Base-by-base conservation (phyloP, 2,329 filamentous ascomycete genomes). In the Penicillium polonicum region DNA sequence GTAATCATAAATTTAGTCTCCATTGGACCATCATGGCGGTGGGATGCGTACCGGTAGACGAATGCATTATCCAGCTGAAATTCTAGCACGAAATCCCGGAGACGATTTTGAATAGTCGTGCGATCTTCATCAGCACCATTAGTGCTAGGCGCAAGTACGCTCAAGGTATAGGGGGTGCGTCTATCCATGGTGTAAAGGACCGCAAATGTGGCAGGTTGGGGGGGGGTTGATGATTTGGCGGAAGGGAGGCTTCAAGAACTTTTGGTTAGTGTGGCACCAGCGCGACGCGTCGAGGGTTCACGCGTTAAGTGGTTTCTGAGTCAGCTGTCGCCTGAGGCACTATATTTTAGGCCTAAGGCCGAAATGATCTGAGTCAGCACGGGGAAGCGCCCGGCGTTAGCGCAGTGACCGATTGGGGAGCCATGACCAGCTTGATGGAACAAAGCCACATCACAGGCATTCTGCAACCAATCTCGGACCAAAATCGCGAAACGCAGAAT, bases 61-160 rank as follows among this genome's bases (percentile, higher is more conserved):
- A 96, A 97, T 70, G 88, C 85, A 76, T 96, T 96, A 76, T 97
- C 93, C 42, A 97, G 85, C 71, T 93, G 87, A 73, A 97, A 99
- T 66, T 93, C 90, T 57, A 97, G 85, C 64, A 99, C 88, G 74
- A 99, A 99, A 60, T 91, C 88, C 70, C 94, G 87, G 60, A 99
- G 84, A 71, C 91, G 87, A 58, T 85, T 84, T 73, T 94, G 91
- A 49, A 92, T 81, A 70, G 91, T 85, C 27, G 85, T 81, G 58
- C 88, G 83, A 57, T 84, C 88, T 70, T 92, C 89, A 64, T 88
- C 84, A 59, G 80, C 83, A 41, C 86, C 84, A 67, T 86, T 85
- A 61, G 83, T 83, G 65, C 83, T 85, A 57, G 87, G 83, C 65
- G 86, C 85, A 68, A 91, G 91, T 61, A 97, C 87, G 70, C 88